A percentile compares a stretch with the other conserved stretches of the same genome.
phyloP scores from a whole-genome alignment of 176 grass and related monocot genomes.

The Musa itinerans region DNA sequence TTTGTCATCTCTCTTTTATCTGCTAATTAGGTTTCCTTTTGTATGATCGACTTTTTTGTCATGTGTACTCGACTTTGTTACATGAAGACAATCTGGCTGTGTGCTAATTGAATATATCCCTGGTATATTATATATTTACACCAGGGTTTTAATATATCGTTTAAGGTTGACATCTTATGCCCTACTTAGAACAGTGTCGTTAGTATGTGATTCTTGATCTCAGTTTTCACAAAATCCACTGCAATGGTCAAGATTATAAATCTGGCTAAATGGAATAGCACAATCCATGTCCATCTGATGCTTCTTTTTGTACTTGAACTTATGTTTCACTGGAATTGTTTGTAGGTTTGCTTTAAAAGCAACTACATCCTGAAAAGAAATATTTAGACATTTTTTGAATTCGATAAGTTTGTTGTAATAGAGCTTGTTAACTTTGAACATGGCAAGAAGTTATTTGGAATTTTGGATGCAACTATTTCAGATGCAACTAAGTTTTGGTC shows the following conservation, averaged over 20 bases:
- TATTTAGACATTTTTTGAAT: background rate
- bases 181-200: no score
- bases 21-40: background rate
- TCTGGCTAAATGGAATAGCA: no score
- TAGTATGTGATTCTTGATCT: no score
- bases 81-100: background rate
- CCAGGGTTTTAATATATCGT: background rate
- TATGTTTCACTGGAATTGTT: background rate
- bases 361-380: background rate
- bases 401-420: background rate
- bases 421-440: background rate
- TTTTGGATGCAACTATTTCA: no score
- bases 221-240: no score
- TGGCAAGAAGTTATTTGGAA: no score
- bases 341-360: background rate
- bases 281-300: background rate
- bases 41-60: background rate
- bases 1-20: conserved; percentile 5
- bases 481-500: no score
- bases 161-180: background rate
- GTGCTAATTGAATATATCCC: background rate
- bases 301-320: background rate
- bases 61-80: background rate
- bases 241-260: no score
- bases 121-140: background rate